Base-by-base conservation (phyloP, 768 basidiomycete genomes). In the Austroboletus eburneus region DNA sequence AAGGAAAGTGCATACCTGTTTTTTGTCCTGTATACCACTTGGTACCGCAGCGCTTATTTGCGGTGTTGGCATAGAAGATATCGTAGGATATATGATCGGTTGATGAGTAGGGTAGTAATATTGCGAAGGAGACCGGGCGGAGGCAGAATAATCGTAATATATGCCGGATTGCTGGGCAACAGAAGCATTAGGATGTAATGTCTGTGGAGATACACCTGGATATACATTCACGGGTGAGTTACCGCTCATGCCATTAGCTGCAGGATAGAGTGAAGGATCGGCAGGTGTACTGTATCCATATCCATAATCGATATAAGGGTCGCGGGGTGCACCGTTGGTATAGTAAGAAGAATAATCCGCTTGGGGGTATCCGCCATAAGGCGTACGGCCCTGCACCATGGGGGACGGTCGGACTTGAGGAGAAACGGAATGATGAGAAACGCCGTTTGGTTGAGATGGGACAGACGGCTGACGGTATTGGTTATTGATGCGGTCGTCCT, bases 331-430 rank as follows among this genome's bases (percentile, higher is more conserved):
- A 25, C 74, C 72, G 34, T 72, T 74, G 39, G 69, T 62, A 65
- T 83, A 84, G 59, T 83, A 85, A 9, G 72, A 68, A 21, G 76
- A 69, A 60, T 80, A 87, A 36, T 86, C 85, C 18, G 74, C 64
- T 53, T 72, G 76, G 21, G 73, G 71, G 56, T 77, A 84, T 34
- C 68, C 61, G 37, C 69, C 69, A 58, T 77, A 86, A 2, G 72
- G 69, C 33, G 68, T 62, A 42, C 75, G 71, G 9, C 69, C 69
- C 42, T 72, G 76, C 48, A 70, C 71, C 56, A 75, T 58, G 14
- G 70, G 70, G 46, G 72, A 69, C 2, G 64, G 70, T 53, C 71
- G 77, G 36, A 68, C 57, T 45, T 70, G 74, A 42, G 70, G 68
- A 32, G 65, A 58, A 21, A 65, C 41, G 50, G 64, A 49, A 47